Percentiles rank a stretch among this genome's conserved stretches.
Evolutionary conservation across 2,329 filamentous ascomycete species (phyloP).

Genomic region (Fusarium sp.): DNA sequence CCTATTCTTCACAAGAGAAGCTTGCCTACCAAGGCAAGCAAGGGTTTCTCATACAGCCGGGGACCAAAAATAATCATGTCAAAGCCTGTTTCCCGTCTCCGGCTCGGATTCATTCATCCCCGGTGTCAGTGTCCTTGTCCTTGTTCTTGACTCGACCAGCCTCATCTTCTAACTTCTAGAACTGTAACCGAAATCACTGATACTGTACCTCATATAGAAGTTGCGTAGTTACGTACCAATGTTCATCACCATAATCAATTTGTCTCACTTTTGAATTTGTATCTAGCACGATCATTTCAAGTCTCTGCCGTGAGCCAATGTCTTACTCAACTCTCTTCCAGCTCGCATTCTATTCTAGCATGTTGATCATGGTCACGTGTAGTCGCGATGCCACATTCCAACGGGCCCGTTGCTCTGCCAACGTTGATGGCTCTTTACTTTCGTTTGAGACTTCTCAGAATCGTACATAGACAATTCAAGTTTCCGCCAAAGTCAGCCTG

Average conservation of each 20-base stretch:
- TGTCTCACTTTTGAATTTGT: background rate
- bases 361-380: conserved; percentile 19
- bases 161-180: conserved; percentile 14
- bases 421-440: conserved; percentile 4
- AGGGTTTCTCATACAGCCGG: background rate
- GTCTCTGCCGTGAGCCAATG: background rate
- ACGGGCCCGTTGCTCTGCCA: conserved; percentile 30
- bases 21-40: conserved; percentile 1
- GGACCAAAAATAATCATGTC: conserved; percentile 22
- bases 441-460: background rate
- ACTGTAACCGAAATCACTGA: background rate
- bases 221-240: background rate
- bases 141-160: background rate
- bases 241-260: background rate
- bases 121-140: background rate
- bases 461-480: conserved; percentile 20
- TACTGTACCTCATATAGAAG: background rate
- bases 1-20: background rate
- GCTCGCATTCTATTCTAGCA: background rate
- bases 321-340: background rate
- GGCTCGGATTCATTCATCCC: background rate
- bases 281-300: background rate
- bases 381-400: conserved; percentile 13
- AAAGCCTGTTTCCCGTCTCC: conserved; percentile 1
- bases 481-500: background rate